Evolutionary conservation across 106 monocot species (phyloP), one percentile per base, ranked within the genome.

Genomic region (Apostasia ramifera): DNA sequence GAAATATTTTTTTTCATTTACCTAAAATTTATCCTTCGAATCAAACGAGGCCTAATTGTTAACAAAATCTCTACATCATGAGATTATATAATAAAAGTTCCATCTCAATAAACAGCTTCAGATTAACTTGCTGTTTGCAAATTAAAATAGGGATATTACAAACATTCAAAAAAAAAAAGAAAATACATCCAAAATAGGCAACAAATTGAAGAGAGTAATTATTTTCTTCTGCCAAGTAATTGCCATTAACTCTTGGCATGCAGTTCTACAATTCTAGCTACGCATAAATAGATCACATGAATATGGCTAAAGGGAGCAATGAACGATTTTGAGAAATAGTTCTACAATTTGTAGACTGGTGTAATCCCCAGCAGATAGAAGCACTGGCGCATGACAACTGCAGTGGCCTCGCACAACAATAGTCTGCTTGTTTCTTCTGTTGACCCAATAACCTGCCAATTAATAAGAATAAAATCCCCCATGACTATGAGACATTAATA

Each of bases 311-410:
- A 26, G 26, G 26, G 26, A 26, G 0, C 26, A 26, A 26, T 26
- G 26, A 26, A 26, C 0, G 26, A 26, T 26, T 26, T 26, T 26
- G 26, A 26, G 26, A 26, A 26, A 26, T 26, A 26, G 26, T 65
- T 37, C 46, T 66, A 95, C 63, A 95, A 74, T 79, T 88, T 91
- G 83, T 77, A 91, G 56, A 95, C 94, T 2, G 91, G 94, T n/a
- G 70, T 74, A 54, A 95, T 91, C 53, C 94, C 94, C 11, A 95
- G 88, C 37, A 95, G 83, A 53, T 84, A 3, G 48, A 95, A 95
- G 73, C 88, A 91, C 44, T 85, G 76, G 55, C 91, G 70, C 94
- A 95, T 95, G 66, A 88, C 91, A n/a, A 86, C 76, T 1, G 88
- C 94, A 0, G 91, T 88, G 2, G 94, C 94, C 66, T 95, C 83